Conservation (phyloP, 108 stramenopile genomes). For the Bacterosira constricta region DNA sequence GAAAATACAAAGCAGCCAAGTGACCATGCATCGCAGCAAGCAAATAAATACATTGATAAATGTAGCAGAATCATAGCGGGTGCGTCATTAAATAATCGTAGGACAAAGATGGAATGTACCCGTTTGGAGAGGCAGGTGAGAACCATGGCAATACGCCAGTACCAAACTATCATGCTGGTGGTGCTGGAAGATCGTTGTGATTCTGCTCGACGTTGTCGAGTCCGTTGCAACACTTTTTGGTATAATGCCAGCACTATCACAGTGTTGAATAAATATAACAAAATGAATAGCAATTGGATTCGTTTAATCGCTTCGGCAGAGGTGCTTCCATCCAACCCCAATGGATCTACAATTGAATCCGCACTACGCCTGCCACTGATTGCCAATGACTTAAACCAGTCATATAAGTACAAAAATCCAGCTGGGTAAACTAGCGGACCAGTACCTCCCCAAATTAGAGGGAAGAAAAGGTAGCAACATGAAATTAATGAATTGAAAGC, state of each 20-base stretch:
- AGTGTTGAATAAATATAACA: constrained; percentile 74
- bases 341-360: neutral
- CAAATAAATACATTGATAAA: constrained; percentile 73
- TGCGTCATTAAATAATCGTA: constrained; percentile 98
- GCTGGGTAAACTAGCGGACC: constrained; percentile 99
- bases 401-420: constrained; percentile 93
- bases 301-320: constrained; percentile 50
- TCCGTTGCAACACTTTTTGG: constrained; percentile 43
- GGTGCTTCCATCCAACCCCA: constrained; percentile 32
- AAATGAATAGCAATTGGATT: constrained; percentile 87
- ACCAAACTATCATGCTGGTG: constrained; percentile 55
- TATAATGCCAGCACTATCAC: constrained; percentile 80
- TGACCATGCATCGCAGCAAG: constrained; percentile 75
- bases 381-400: constrained; percentile 70
- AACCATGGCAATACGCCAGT: constrained; percentile 72
- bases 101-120: constrained; percentile 94
- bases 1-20: constrained; percentile 89
- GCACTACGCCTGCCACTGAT: constrained; percentile 37
- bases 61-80: constrained; percentile 89
- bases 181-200: constrained; percentile 7
- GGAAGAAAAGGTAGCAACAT: no score
- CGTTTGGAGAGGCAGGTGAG: constrained; percentile 86
- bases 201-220: constrained; percentile 18
- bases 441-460: no score
- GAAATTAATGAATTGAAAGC: no score